phyloP scores from a whole-genome alignment of 2,329 filamentous ascomycete genomes.

The Ampelomyces quisqualis region DNA sequence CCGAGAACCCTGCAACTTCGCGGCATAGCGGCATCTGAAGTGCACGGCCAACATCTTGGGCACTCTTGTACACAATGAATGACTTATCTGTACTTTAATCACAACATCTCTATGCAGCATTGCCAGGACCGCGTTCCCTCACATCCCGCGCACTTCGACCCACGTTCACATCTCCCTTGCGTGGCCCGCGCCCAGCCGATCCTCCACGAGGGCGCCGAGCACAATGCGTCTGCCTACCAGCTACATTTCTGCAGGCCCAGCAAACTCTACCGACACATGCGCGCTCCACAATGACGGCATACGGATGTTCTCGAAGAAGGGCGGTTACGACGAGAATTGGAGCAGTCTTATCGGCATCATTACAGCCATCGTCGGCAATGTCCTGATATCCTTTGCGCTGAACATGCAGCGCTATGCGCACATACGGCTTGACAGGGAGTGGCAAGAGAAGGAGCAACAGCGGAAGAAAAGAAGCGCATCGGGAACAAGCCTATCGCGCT shows the following conservation, averaged over 20 bases:
- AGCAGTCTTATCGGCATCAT: conserved; percentile 93
- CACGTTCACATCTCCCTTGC: conserved; percentile 8
- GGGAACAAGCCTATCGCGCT: conserved; percentile 49
- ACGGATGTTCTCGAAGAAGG: conserved; percentile 11
- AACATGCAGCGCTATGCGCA: conserved; percentile 98
- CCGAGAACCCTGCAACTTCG: conserved; percentile 18
- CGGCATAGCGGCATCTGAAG: conserved; percentile 16
- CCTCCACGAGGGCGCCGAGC: conserved; percentile 7
- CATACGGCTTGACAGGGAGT: conserved; percentile 74
- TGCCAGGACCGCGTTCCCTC: not conserved
- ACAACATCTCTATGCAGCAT: conserved; percentile 9
- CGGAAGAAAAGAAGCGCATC: conserved; percentile 29
- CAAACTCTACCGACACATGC: conserved; percentile 18
- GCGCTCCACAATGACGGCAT: conserved; percentile 10
- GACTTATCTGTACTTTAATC: not conserved
- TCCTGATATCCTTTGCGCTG: conserved; percentile 90
- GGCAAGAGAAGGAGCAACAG: conserved; percentile 50
- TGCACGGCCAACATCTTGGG: conserved; percentile 8
- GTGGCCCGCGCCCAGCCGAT: conserved; percentile 8
- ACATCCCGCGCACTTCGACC: not conserved
- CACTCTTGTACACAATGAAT: conserved; percentile 3
- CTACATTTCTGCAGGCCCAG: conserved; percentile 27
- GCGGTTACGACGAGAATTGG: conserved; percentile 57
- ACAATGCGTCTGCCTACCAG: conserved; percentile 31
- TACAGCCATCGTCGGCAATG: conserved; percentile 87